phyloP scores from a whole-genome alignment of 495 filamentous ascomycete genomes.

The Aspergillus sparsus region DNA sequence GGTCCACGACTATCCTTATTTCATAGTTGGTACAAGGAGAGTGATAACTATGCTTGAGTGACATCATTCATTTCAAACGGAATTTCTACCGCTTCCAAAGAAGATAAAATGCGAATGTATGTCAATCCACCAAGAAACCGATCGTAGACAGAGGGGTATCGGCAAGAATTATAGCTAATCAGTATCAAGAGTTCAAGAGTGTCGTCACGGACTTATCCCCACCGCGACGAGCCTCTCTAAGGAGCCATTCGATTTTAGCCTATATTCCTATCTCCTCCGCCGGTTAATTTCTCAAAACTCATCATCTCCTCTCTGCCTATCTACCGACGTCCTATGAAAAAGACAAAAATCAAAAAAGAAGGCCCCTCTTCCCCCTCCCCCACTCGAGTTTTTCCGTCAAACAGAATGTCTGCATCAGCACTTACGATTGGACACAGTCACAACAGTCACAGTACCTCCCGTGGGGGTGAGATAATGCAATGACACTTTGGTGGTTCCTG shows the following conservation, averaged over 20 bases:
- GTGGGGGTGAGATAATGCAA: not conserved
- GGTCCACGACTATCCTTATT: no score
- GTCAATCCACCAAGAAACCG: no score
- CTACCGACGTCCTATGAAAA: not conserved
- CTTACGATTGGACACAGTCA: not conserved
- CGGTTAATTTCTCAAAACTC: not conserved
- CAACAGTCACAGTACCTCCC: not conserved
- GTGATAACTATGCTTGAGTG: no score
- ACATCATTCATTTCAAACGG: no score
- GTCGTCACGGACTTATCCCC: not conserved
- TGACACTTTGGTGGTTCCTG: no score
- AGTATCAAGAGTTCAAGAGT: no score
- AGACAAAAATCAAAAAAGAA: not conserved
- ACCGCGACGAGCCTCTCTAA: not conserved
- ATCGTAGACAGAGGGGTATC: no score
- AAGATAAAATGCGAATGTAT: no score
- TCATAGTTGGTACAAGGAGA: no score
- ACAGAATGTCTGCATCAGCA: not conserved
- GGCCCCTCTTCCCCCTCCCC: not conserved
- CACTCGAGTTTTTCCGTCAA: slow-evolving; percentile 12
- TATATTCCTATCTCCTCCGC: not conserved
- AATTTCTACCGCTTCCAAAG: no score
- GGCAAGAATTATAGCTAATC: no score
- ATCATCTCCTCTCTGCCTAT: not conserved
- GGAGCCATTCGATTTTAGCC: slow-evolving; percentile 1